Evolutionary conservation across 345 rosid genomes (phyloP).

Genomic region (Syzygium aromaticum): DNA sequence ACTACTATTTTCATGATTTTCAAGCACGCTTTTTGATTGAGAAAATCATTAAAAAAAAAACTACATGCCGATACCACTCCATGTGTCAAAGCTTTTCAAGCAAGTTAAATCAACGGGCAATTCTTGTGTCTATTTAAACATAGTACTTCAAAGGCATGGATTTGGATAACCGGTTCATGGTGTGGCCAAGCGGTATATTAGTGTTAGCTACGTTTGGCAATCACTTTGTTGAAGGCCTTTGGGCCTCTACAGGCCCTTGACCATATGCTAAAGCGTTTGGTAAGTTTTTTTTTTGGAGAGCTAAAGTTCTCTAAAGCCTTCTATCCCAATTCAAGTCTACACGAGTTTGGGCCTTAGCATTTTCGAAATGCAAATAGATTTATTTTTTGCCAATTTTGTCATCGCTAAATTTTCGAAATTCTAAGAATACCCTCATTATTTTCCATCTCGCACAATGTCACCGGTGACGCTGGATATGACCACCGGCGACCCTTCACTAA

Average conservation of each 20-base stretch:
- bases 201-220: not conserved
- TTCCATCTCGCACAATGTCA: not conserved
- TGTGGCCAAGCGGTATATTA: not conserved
- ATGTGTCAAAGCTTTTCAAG: not conserved
- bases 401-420: not conserved
- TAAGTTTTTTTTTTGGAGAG: not conserved
- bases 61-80: not conserved
- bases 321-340: not conserved
- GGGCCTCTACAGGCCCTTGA: not conserved
- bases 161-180: not conserved
- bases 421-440: not conserved
- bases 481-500: fast-evolving
- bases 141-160: not conserved
- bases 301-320: not conserved
- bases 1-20: not conserved
- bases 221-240: not conserved
- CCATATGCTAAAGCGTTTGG: not conserved
- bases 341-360: not conserved
- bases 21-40: not conserved
- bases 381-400: not conserved
- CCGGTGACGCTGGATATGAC: not conserved
- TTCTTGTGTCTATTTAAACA: not conserved
- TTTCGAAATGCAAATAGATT: not conserved
- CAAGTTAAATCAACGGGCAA: not conserved
- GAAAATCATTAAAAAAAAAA: not conserved